Evolutionary conservation across 2,329 filamentous ascomycete genomes (phyloP).

Genomic region (Venturia asperata): DNA sequence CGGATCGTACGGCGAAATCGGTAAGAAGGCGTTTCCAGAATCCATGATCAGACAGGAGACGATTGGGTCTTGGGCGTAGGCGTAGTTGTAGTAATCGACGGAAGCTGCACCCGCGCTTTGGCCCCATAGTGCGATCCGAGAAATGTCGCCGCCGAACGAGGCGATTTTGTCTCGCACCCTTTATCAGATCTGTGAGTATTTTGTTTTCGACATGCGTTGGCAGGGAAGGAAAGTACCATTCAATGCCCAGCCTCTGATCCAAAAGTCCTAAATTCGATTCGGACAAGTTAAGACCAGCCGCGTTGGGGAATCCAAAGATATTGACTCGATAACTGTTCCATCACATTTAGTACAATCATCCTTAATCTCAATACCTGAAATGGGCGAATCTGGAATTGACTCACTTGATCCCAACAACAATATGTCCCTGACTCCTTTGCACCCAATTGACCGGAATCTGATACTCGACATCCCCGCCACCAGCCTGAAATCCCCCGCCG

Average conservation of each 20-base stretch:
- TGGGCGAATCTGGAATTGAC: background rate
- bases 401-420: conserved; percentile 36
- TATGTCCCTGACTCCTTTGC: conserved; percentile 34
- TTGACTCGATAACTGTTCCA: conserved; percentile 35
- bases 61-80: conserved; percentile 26
- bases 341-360: background rate
- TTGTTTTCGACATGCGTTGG: conserved; percentile 23
- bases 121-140: conserved; percentile 38
- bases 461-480: background rate
- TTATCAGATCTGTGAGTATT: conserved; percentile 36
- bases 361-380: background rate
- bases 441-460: conserved; percentile 41
- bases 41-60: conserved; percentile 26
- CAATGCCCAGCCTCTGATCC: conserved; percentile 36
- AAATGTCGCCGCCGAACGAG: conserved; percentile 46
- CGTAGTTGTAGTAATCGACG: conserved; percentile 29
- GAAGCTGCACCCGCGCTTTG: conserved; percentile 44
- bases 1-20: conserved; percentile 22
- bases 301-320: conserved; percentile 38
- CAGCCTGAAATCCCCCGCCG: conserved; percentile 16
- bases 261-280: conserved; percentile 34
- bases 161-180: conserved; percentile 46
- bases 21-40: conserved; percentile 29
- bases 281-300: conserved; percentile 25
- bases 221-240: conserved; percentile 38